Base-by-base conservation (phyloP, 2,329 filamentous ascomycete genomes). In the Rhinocladiella similis region DNA sequence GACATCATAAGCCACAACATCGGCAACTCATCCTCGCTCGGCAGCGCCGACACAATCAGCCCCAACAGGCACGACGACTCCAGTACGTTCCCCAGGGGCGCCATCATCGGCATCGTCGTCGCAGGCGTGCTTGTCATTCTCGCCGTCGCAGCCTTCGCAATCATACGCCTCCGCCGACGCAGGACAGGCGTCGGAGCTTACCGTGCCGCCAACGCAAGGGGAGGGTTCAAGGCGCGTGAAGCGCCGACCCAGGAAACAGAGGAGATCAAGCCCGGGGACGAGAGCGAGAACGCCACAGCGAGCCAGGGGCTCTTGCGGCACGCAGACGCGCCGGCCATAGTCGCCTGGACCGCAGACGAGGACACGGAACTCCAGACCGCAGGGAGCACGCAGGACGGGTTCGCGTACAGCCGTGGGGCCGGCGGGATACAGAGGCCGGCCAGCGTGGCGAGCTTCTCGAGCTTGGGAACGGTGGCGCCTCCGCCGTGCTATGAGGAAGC, bases 401-500 rank as follows among this genome's bases (percentile, higher is more conserved):
- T 60, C 42, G 54, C 50, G 5, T 57, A 57, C 19, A 22, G 46
- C 3, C 49, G 43, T 38, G 47, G 46, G n/a, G n/a, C n/a, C 5
- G 25, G 16, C 14, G 48, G 38, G 14, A 59, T 56, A 27, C 54
- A 56, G 16, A 49, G 57, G 12, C 57, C 57, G 6, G 47, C 54
- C 7, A 57, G 54, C 42, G 43, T 57, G 4, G 57, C 47, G 13
- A 54, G 41, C 7, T 47, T 57, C 38, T 41, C 38, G 38, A 41
- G 38, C 14, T 7, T 41, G 29, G 10, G 29, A 5, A 41, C 38
- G 38, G 41, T 42, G 1, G 57, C 47, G 13, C 57, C 57, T 12
- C 57, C 57, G 10, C 57, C 57, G 1, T 5, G 57, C 12, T 60
- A 60, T 33, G 57, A 60, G 29, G 57, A 60, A 42, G 55, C 48